Conservation (phyloP, 2,329 filamentous ascomycete species). For the Aspergillus ruber region DNA sequence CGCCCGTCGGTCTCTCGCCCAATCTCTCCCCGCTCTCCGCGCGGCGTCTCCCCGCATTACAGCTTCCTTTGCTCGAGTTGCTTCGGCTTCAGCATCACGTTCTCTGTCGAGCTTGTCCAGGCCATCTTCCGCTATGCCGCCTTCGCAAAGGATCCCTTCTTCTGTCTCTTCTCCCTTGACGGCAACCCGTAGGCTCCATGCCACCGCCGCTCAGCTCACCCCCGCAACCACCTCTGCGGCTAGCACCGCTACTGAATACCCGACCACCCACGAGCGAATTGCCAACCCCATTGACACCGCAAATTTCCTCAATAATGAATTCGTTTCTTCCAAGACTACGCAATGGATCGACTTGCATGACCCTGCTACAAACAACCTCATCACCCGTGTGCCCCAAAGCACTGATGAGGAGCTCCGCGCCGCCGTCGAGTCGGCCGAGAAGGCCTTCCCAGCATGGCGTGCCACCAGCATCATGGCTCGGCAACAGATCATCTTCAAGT, state of each 20-base stretch:
- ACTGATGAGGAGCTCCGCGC: slow-evolving; percentile 59
- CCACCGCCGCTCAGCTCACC: slow-evolving; percentile 47
- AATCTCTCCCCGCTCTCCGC: slow-evolving; percentile 35
- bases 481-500: slow-evolving; percentile 64
- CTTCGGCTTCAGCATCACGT: slow-evolving; percentile 17
- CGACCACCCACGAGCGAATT: slow-evolving; percentile 51
- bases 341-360: slow-evolving; percentile 61
- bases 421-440: slow-evolving; percentile 56
- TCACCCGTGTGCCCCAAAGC: slow-evolving; percentile 59
- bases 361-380: slow-evolving; percentile 60
- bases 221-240: slow-evolving; percentile 46
- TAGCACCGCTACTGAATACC: slow-evolving; percentile 48
- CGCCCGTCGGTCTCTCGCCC: slow-evolving; percentile 31
- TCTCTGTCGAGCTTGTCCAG: slow-evolving; percentile 17
- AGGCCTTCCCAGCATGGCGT: slow-evolving; percentile 58
- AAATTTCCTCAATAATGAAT: slow-evolving; percentile 61
- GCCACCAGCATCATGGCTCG: slow-evolving; percentile 53
- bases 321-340: slow-evolving; percentile 51
- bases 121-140: slow-evolving; percentile 14
- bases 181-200: slow-evolving; percentile 41
- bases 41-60: slow-evolving; percentile 30
- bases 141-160: slow-evolving; percentile 10
- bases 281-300: slow-evolving; percentile 51
- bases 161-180: slow-evolving; percentile 17
- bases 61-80: slow-evolving; percentile 15